Percentiles rank a stretch among this genome's conserved stretches.
Conservation (phyloP, 495 filamentous ascomycete species). For the Aspergillus indologenus region DNA sequence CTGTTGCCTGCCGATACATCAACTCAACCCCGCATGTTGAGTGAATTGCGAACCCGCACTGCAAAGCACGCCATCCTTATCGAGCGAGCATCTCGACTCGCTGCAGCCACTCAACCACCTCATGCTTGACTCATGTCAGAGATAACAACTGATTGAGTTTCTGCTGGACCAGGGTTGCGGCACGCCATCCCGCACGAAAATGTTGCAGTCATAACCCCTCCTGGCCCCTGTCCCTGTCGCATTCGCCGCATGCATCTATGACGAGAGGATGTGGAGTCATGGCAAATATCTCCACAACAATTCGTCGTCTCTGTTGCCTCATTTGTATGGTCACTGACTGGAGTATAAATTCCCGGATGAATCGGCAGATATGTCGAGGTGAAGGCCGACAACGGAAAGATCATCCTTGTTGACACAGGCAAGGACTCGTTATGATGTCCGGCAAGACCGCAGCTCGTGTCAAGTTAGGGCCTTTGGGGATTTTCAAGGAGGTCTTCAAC, state of each 20-base stretch:
- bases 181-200: conserved; percentile 27
- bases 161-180: conserved; percentile 9
- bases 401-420: not conserved
- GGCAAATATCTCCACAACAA: not conserved
- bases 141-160: conserved; percentile 16
- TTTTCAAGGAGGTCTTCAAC: conserved; percentile 48
- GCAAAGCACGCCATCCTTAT: conserved; percentile 37
- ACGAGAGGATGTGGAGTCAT: conserved; percentile 3
- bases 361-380: not conserved
- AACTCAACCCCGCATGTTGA: not conserved
- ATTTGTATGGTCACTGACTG: not conserved
- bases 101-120: not conserved
- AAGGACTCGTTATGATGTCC: conserved; percentile 17
- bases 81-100: not conserved
- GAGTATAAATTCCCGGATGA: conserved; percentile 1
- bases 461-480: conserved; percentile 22
- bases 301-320: not conserved
- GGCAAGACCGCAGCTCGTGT: conserved; percentile 18
- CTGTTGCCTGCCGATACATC: not conserved
- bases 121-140: conserved; percentile 20
- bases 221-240: not conserved
- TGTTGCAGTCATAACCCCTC: conserved; percentile 7
- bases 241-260: conserved; percentile 1
- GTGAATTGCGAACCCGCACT: not conserved
- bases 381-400: not conserved